These are phyloP conservation scores for Mucor racemosus DNA, from an alignment of 371 early-diverging fungal species.

Conservation along the genomic window DNA sequence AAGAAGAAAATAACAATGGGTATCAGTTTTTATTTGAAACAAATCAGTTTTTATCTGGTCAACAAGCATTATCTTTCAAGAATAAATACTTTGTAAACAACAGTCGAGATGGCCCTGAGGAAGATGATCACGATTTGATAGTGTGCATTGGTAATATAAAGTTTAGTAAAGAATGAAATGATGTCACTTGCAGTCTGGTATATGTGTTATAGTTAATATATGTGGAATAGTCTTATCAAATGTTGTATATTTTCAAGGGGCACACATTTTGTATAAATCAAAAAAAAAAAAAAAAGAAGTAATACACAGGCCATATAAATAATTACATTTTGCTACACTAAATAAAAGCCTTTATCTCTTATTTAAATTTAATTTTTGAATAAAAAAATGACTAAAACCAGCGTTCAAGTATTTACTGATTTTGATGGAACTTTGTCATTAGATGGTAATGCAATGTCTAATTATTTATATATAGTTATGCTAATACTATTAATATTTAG, in stretches of 20 bases:
- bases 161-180: constrained; percentile 5
- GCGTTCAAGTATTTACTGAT: constrained; percentile 52
- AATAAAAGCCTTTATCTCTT: background rate
- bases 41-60: constrained; percentile 20
- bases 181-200: background rate
- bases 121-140: constrained; percentile 3
- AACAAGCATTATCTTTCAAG: constrained; percentile 6
- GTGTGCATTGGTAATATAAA: constrained; percentile 23
- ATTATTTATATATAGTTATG: no score
- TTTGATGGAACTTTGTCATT: constrained; percentile 57
- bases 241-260: background rate
- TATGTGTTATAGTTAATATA: background rate
- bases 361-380: background rate
- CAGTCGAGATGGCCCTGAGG: background rate
- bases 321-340: background rate
- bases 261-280: background rate
- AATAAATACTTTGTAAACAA: constrained; percentile 17
- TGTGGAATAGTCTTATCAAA: background rate
- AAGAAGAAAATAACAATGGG: constrained; percentile 14
- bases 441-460: constrained; percentile 33
- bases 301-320: background rate
- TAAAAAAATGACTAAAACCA: constrained; percentile 4
- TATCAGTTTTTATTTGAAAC: constrained; percentile 21
- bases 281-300: background rate
- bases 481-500: constrained; percentile 13